These are phyloP conservation scores for Gentiana macrophylla DNA, from an alignment of 257 asterid genomes.

Conservation along the genomic window DNA sequence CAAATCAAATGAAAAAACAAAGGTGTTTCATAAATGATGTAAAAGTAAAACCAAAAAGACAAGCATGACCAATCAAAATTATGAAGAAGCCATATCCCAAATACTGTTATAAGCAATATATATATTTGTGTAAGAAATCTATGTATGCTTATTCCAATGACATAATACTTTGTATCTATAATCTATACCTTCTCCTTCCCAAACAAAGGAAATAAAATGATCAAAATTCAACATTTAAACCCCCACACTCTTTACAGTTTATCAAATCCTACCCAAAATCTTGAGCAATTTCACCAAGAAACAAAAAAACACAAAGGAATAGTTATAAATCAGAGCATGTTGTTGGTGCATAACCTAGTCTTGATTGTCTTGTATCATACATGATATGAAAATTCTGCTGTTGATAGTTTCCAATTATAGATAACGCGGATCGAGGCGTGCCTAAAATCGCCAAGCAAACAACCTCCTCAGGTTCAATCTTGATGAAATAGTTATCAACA, in stretches of 20 bases:
- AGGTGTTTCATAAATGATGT: too few species aligned
- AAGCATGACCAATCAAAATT: too few species aligned
- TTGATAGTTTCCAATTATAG: slow-evolving; percentile 85
- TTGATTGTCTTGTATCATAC: slow-evolving; percentile 61
- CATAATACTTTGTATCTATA: too few species aligned
- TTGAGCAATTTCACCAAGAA: too few species aligned
- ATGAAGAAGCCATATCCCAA: too few species aligned
- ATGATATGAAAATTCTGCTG: slow-evolving; percentile 84
- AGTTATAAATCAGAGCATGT: slow-evolving; percentile 54
- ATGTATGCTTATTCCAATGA: too few species aligned
- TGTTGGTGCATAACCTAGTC: slow-evolving; percentile 75
- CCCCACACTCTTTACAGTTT: neutral
- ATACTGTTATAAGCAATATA: too few species aligned
- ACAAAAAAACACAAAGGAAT: neutral
- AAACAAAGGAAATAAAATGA: neutral
- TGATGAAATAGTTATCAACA: slow-evolving; percentile 63
- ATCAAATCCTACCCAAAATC: neutral
- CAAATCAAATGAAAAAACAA: too few species aligned
- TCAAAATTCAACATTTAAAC: neutral
- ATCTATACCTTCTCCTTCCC: too few species aligned
- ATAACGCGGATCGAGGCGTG: slow-evolving; percentile 56
- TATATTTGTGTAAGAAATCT: too few species aligned
- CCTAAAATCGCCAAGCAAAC: slow-evolving; percentile 83
- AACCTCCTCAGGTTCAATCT: slow-evolving; percentile 59
- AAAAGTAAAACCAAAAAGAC: too few species aligned